Percentiles rank a stretch among this genome's conserved stretches.
phyloP scores from a whole-genome alignment of 176 grass and related monocot genomes.

The Triticum dicoccoides region DNA sequence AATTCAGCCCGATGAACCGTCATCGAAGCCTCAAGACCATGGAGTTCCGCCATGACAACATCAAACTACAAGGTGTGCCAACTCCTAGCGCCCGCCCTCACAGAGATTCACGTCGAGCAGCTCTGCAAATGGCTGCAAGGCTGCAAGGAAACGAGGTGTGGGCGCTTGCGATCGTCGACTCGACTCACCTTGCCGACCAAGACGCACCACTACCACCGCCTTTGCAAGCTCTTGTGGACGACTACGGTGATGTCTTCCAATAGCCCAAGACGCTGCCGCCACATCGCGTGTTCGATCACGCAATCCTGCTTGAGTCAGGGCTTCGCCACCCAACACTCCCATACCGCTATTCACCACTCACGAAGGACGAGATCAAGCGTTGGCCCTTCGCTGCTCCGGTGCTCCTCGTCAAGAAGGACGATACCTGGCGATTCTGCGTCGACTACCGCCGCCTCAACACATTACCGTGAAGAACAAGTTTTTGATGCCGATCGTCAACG shows the following conservation, averaged over 20 bases:
- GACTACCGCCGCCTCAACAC: not conserved
- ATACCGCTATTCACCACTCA: not conserved
- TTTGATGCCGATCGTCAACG: not conserved
- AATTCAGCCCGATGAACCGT: not conserved
- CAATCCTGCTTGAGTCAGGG: not conserved
- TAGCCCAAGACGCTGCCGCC: not conserved
- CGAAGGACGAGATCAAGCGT: not conserved
- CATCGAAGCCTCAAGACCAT: not conserved
- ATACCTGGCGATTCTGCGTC: not conserved
- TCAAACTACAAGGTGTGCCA: not conserved
- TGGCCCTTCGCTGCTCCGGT: not conserved
- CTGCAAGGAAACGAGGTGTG: not conserved
- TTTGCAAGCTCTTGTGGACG: not conserved
- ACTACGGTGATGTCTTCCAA: not conserved
- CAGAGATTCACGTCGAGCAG: not conserved
- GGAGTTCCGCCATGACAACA: not conserved
- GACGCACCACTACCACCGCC: not conserved
- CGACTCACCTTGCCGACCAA: not conserved
- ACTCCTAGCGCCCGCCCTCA: not conserved
- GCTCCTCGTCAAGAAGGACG: not conserved
- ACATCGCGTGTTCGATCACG: not conserved
- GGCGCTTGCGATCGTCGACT: not conserved
- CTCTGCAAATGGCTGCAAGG: not conserved
- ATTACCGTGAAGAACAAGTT: not conserved
- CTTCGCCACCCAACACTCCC: not conserved